Evolutionary conservation across 352 stramenopile genomes (phyloP), one percentile per base, ranked within the genome.

Genomic region (Phytophthora vignae): DNA sequence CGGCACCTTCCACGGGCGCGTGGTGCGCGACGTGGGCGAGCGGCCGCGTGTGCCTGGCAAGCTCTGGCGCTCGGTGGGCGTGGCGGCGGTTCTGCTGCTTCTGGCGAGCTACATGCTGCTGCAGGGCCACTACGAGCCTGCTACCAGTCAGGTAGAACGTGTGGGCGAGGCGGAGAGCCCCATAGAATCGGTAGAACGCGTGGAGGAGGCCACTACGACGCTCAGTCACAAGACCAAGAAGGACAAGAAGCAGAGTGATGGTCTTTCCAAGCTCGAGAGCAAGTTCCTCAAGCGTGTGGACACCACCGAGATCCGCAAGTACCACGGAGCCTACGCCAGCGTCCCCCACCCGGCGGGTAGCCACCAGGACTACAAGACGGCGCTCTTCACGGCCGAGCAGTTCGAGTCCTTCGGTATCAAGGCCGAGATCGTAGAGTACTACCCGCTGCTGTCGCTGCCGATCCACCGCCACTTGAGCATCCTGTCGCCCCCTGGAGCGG

Each of bases 401-500:
- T 90, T 95, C 31, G 58, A 83, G 38, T 75, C 79, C 1, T 85
- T 85, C 40, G 90, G 90, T 0, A 79, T 96, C 17, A 78, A 91
- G 11, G 73, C 88, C 12, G 73, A 87, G 38, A 90, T 92, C 38
- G 70, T 90, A 50, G 70, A 90, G 48, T 87, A 96, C 33, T 78
- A 92, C 49, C 82, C 84, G 21, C 62, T 94, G 29, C 71, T 97
- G n/a, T 95, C 87, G 6, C 76, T 85, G 46, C 91, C 91, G 0
- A 63, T 87, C 7, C 71, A 77, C 21, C 77, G 79, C 8, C 75
- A 66, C 5, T 29, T 88, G 15, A 74, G 81, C 7, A 88, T 91
- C 55, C 49, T 92, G 9, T 75, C 73, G 21, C 81, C 91, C 7
- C 5, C 66, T 4, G 52, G 63, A 25, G 64, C 63, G 0, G 68